These are phyloP conservation scores for Seiridium cupressi DNA, from an alignment of 2,329 filamentous ascomycete genomes.

Conservation along the genomic window DNA sequence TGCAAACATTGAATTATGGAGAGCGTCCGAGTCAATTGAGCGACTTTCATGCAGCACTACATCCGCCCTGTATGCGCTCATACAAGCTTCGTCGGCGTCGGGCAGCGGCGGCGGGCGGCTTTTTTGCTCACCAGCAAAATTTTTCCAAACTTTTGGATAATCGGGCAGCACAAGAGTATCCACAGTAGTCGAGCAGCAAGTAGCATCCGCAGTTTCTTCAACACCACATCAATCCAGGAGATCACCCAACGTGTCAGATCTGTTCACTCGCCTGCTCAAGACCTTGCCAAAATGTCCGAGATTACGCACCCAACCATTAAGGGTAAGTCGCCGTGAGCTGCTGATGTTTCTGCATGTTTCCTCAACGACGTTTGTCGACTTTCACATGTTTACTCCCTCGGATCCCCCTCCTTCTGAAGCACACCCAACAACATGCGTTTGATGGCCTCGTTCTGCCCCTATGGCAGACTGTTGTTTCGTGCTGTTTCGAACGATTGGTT, in stretches of 20 bases:
- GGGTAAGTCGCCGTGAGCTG: slow-evolving; percentile 38
- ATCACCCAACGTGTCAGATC: neutral
- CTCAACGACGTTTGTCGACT: neutral
- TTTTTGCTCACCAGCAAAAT: slow-evolving; percentile 5
- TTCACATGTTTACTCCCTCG: neutral
- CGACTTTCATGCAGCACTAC: neutral
- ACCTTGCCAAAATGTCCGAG: slow-evolving; percentile 44
- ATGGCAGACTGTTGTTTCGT: too few species aligned
- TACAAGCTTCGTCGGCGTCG: neutral
- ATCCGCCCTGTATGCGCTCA: neutral
- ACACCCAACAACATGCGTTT: neutral
- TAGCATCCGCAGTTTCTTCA: neutral
- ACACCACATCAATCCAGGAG: neutral
- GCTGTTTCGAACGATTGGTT: too few species aligned
- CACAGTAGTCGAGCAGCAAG: slow-evolving; percentile 2
- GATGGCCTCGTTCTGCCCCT: neutral
- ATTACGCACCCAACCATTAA: slow-evolving; percentile 58
- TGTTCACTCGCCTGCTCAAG: neutral
- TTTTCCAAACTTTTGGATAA: slow-evolving; percentile 7
- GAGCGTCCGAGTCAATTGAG: neutral
- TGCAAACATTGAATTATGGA: neutral
- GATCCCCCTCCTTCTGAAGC: neutral
- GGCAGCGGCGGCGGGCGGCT: slow-evolving; percentile 1
- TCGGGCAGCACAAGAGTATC: slow-evolving; percentile 6
- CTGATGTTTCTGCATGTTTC: neutral